Base-by-base conservation (phyloP, 2,329 filamentous ascomycete species). In the Dactylella cylindrospora region DNA sequence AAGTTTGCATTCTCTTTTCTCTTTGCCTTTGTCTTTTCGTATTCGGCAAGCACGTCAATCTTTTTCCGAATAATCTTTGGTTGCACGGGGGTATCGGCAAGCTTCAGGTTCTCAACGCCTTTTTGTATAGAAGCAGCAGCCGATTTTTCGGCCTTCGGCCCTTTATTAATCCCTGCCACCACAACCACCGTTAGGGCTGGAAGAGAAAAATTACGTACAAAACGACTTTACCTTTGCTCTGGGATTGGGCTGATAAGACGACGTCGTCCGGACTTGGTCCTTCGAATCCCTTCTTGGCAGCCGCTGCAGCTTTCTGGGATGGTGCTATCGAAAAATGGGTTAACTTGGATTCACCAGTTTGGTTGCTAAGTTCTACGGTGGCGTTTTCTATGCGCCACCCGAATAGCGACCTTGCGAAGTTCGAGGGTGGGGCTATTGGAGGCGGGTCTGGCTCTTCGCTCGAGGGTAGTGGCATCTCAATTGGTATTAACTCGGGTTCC, bases 191-290 rank as follows among this genome's bases (percentile, higher is more conserved):
- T 35, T 31, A 49, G 28, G 31, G 38, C 33, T 36, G 4, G 13
- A 13, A 20, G 13, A 44, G 17, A 41, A n/a, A 43, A 29, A 31
- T 20, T 19, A 13, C n/a, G 23, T 39, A 33, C n/a, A 35, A 29
- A 15, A 29, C 33, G 28, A 17, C n/a, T 10, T 26, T 49, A 70
- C 75, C 73, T 71, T 76, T 76, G 54, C 73, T 67, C 25, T 64
- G 46, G 3, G 64, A 84, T 78, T 95, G 91, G 68, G 90, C 91
- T 73, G 84, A 83, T 65, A 89, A 79, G 69, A 96, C 87, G 70
- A 93, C 76, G 73, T 96, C 90, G 76, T 97, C 90, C 67, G 90
- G 90, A 74, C 90, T 96, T 51, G 91, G 90, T 72, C 83, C 82
- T 77, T 84, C 78, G 75, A 96, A 96, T 59, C 84, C 81, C 70